Percentiles rank a stretch among this genome's conserved stretches.
These are phyloP conservation scores for Talaromyces sp. DNA, from an alignment of 2,329 filamentous ascomycete species.

Conservation along the genomic window DNA sequence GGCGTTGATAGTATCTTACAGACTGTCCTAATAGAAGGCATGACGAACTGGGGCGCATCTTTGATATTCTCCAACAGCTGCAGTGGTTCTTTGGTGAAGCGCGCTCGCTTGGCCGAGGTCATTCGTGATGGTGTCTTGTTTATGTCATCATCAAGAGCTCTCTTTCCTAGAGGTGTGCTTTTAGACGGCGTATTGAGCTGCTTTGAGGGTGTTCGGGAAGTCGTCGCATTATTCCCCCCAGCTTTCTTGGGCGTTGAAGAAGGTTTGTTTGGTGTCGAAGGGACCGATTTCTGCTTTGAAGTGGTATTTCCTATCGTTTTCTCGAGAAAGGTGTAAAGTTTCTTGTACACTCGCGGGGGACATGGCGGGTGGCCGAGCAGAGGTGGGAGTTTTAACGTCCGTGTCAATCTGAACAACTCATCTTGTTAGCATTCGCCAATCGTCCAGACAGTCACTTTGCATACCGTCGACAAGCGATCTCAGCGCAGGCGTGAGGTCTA, in stretches of 20 bases:
- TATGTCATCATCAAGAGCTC: conserved; percentile 25
- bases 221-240: background rate
- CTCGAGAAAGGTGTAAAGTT: conserved; percentile 76
- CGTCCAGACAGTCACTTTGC: background rate
- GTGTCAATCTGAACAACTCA: conserved; percentile 61
- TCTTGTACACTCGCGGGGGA: conserved; percentile 75
- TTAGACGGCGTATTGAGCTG: conserved; percentile 30
- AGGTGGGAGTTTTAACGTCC: conserved; percentile 68
- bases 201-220: conserved; percentile 15
- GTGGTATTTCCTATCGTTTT: conserved; percentile 53
- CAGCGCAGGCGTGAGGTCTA: conserved; percentile 77
- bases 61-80: conserved; percentile 29
- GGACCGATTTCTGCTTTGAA: conserved; percentile 17
- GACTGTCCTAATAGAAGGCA: conserved; percentile 63
- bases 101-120: conserved; percentile 25
- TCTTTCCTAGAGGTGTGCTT: conserved; percentile 26
- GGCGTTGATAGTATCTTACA: conserved; percentile 60
- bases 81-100: conserved; percentile 21
- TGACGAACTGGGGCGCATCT: conserved; percentile 62
- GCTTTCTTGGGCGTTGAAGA: conserved; percentile 14
- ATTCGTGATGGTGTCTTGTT: conserved; percentile 43
- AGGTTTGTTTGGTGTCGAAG: conserved; percentile 13
- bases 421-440: background rate
- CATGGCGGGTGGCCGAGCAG: conserved; percentile 74
- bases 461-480: conserved; percentile 84